Evolutionary conservation across 805 yeast species (phyloP).

Genomic region (Schwanniomyces occidentalis): DNA sequence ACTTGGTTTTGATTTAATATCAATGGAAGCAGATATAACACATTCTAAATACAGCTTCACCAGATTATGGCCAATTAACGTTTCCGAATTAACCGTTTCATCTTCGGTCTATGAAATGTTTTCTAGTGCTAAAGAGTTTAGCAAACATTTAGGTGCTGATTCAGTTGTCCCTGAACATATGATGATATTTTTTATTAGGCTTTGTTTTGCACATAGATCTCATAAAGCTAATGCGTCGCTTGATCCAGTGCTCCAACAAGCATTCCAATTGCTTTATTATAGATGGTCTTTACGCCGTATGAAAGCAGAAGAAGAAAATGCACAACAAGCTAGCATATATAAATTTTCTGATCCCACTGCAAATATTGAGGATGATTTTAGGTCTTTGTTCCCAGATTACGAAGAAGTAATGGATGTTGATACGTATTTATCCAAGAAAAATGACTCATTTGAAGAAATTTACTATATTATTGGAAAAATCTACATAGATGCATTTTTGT

Average conservation of each 20-base stretch:
- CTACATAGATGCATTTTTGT: conserved; percentile 46
- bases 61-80: conserved; percentile 51
- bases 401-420: conserved; percentile 57
- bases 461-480: conserved; percentile 49
- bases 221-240: conserved; percentile 12
- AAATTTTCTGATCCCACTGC: conserved; percentile 61
- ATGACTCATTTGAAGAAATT: conserved; percentile 41
- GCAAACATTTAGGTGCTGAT: conserved; percentile 45
- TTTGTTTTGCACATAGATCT: conserved; percentile 35
- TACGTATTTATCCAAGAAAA: conserved; percentile 15
- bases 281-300: conserved; percentile 79
- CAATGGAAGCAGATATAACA: conserved; percentile 12
- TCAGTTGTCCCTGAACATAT: conserved; percentile 51
- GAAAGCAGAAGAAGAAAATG: conserved; percentile 62
- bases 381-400: conserved; percentile 80
- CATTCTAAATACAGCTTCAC: conserved; percentile 22
- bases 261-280: conserved; percentile 64
- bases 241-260: conserved; percentile 36
- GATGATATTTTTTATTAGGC: conserved; percentile 48
- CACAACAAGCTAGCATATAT: conserved; percentile 62
- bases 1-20: conserved; percentile 63
- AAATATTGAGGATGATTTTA: conserved; percentile 80
- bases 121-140: conserved; percentile 29
- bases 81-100: conserved; percentile 34
- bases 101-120: conserved; percentile 30